Base-by-base conservation (phyloP, 140 eudicot genomes). In the Anethum foeniculum region DNA sequence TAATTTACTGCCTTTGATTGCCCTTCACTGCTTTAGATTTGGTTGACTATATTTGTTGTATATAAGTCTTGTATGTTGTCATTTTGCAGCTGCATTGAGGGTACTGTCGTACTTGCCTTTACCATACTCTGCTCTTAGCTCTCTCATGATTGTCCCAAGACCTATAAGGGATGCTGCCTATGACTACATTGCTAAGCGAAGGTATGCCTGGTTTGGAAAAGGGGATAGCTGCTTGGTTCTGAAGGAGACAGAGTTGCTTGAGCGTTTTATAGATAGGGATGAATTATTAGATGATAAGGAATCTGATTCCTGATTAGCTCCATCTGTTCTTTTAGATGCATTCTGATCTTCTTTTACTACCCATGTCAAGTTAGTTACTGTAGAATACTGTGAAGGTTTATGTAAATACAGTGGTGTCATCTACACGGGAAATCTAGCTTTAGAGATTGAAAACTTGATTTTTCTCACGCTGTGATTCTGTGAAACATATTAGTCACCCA, bases 141-240 rank as follows among this genome's bases (percentile, higher is more conserved):
- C 82, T 76, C 88, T 95, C 47, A 80, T 82, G 86, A 68, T 91
- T 15, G 81, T 95, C 32, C 97, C 99, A 51, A 74, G 92, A 82
- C 98, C 97, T 21, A 32, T 92, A 79, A 83, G 98, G 80, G 99
- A 96, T 89, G 96, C 92, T 78, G 87, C 79, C 44, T 96, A 96
- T 27, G 99, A 93, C 81, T 91, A 91, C 78, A 85, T 93, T 64
- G 98, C 99, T 67, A 91, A 90, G 76, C 79, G 77, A 6, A 90
- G 98, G 41, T 96, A 92, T 84, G 86, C 87, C 43, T 90, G 95
- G 97, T 96, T 91, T 85, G 99, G 99, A 25, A 95, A 93, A 86
- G 89, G 84, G n/a, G 86, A 89, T 7, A 86, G 91, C 14, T 95
- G 99, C 85, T 83, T 95, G 74, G 99, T 96, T 48, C 82, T 93